Percentiles rank a stretch among this genome's conserved stretches.
Evolutionary conservation across 1,284 basidiomycete genomes (phyloP).

Genomic region (Thelephora terrestris): DNA sequence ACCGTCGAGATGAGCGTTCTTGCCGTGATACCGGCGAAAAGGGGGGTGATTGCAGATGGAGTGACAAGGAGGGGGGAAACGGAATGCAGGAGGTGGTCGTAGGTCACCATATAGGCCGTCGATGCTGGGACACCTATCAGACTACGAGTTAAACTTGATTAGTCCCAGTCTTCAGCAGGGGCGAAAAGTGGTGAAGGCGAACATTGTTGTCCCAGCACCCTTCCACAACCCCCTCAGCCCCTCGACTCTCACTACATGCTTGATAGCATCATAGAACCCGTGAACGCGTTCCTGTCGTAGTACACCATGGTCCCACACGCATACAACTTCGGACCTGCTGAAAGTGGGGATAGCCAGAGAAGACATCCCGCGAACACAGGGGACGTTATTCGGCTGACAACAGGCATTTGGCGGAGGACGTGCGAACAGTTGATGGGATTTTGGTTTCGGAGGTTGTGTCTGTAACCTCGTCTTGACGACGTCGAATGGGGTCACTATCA

Average conservation of each 20-base stretch:
- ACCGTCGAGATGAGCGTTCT: slow-evolving; percentile 74
- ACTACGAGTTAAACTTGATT: slow-evolving; percentile 28
- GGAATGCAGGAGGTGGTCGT: slow-evolving; percentile 73
- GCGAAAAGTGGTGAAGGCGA: slow-evolving; percentile 22
- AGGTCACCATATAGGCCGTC: slow-evolving; percentile 93
- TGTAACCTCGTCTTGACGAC: slow-evolving; percentile 91
- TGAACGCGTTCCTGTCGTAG: slow-evolving; percentile 61
- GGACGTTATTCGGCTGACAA: slow-evolving; percentile 49
- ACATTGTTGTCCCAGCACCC: slow-evolving; percentile 82
- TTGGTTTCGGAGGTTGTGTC: slow-evolving; percentile 51
- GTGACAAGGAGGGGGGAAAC: slow-evolving; percentile 20
- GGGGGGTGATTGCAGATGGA: slow-evolving; percentile 55
- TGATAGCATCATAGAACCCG: slow-evolving; percentile 75
- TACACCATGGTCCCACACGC: slow-evolving; percentile 66
- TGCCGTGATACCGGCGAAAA: slow-evolving; percentile 77
- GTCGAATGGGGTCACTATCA: slow-evolving; percentile 88
- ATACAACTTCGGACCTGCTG: slow-evolving; percentile 53
- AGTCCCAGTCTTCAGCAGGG: background rate
- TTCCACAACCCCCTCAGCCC: slow-evolving; percentile 82
- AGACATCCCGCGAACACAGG: slow-evolving; percentile 71
- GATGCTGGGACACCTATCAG: slow-evolving; percentile 89
- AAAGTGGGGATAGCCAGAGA: slow-evolving; percentile 44
- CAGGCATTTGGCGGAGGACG: slow-evolving; percentile 44
- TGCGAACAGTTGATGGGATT: slow-evolving; percentile 36
- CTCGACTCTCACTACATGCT: slow-evolving; percentile 68